These are phyloP conservation scores for Plasmopara viticola DNA, from an alignment of 352 stramenopile species.

Conservation along the genomic window DNA sequence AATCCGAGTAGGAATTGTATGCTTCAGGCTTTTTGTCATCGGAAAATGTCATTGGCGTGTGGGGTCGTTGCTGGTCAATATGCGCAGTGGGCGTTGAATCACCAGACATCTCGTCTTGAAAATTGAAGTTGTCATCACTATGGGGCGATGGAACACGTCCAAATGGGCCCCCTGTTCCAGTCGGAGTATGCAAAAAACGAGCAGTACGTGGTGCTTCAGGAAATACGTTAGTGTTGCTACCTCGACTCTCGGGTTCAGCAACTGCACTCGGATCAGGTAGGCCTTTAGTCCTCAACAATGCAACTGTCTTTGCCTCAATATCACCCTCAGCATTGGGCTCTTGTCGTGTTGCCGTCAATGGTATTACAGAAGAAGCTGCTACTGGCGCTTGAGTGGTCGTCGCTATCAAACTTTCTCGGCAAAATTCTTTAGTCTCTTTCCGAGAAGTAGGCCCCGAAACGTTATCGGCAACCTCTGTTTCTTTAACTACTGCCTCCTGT, in stretches of 20 bases:
- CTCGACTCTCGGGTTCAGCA: constrained; percentile 7
- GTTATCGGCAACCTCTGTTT: constrained; percentile 1
- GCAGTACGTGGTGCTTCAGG: constrained; percentile 21
- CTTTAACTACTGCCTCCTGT: constrained; percentile 5
- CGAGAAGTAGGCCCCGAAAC: constrained; percentile 1
- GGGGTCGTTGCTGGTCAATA: constrained; percentile 2
- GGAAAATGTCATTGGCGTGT: constrained; percentile 8
- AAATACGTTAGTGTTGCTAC: constrained; percentile 18
- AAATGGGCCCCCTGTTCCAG: constrained; percentile 26
- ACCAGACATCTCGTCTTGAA: constrained; percentile 10
- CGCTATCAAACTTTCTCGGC: constrained; percentile 3
- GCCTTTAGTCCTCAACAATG: constrained; percentile 8
- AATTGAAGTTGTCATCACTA: constrained; percentile 5
- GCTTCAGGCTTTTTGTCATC: constrained; percentile 4
- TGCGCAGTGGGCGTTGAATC: constrained; percentile 4
- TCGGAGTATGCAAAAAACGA: constrained; percentile 29
- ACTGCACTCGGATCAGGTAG: constrained; percentile 24
- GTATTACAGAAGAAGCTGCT: constrained; percentile 1
- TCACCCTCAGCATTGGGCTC: constrained; percentile 4
- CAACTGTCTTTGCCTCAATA: constrained; percentile 7
- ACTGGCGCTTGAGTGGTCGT: constrained; percentile 2
- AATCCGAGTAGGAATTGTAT: constrained; percentile 17
- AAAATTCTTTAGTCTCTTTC: constrained; percentile 6
- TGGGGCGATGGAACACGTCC: constrained; percentile 22
- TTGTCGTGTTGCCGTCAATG: not conserved